phyloP scores from a whole-genome alignment of 768 basidiomycete species.

The Tephrocybe sp. region DNA sequence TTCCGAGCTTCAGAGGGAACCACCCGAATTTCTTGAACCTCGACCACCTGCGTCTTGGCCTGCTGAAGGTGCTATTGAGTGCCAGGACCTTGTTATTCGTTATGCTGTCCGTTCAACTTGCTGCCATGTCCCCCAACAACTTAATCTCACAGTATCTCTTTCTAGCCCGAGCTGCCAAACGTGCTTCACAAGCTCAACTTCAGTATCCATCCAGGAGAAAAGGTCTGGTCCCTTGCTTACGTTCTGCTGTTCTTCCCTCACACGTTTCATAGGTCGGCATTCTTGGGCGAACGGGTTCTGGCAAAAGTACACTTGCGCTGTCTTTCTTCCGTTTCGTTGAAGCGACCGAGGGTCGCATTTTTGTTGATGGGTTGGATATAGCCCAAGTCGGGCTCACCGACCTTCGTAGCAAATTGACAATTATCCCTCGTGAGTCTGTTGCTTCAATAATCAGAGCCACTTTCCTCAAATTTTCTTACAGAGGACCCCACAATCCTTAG shows the following conservation, averaged over 20 bases:
- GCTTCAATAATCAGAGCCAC: neutral
- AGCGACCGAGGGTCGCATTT: slow-evolving; percentile 70
- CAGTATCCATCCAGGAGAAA: slow-evolving; percentile 70
- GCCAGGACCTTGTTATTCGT: slow-evolving; percentile 73
- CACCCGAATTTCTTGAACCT: slow-evolving; percentile 83
- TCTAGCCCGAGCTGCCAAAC: slow-evolving; percentile 80
- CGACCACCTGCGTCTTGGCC: slow-evolving; percentile 85
- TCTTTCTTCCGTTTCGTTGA: slow-evolving; percentile 91
- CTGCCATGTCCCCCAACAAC: neutral
- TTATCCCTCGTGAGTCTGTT: slow-evolving; percentile 68
- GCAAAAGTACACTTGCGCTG: slow-evolving; percentile 78
- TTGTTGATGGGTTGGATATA: slow-evolving; percentile 80
- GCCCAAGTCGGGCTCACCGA: slow-evolving; percentile 79
- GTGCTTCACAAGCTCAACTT: slow-evolving; percentile 83
- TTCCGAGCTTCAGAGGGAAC: slow-evolving; percentile 74
- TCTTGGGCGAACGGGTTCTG: slow-evolving; percentile 70
- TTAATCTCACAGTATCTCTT: neutral
- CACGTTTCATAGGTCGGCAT: slow-evolving; percentile 54
- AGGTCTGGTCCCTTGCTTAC: slow-evolving; percentile 42
- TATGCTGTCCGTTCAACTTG: slow-evolving; percentile 62
- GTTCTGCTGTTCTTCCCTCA: neutral
- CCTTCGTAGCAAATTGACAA: slow-evolving; percentile 70
- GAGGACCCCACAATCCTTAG: slow-evolving; percentile 91
- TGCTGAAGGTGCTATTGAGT: slow-evolving; percentile 61
- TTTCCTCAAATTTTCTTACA: slow-evolving; percentile 21